A percentile compares a stretch with the other conserved stretches of the same genome.
phyloP scores from a whole-genome alignment of 1,284 basidiomycete genomes.

The Rhodotorula sp. region DNA sequence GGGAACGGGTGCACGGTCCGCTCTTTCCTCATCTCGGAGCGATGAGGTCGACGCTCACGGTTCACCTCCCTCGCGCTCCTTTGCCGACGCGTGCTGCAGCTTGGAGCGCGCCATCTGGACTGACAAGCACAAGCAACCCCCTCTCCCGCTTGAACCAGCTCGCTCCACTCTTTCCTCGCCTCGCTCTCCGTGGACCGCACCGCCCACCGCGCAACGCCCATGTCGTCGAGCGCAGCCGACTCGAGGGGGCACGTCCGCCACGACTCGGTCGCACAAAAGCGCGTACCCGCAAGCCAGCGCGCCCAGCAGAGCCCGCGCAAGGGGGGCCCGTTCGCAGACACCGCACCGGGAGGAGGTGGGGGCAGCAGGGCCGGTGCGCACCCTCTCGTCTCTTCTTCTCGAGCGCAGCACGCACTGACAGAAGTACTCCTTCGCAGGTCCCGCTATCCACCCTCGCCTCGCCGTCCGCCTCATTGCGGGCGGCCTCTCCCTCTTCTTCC shows the following conservation, averaged over 20 bases:
- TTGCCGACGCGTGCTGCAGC: too few relatives aligned
- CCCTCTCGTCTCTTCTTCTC: too few relatives aligned
- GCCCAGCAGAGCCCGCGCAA: background rate
- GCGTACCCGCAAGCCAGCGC: background rate
- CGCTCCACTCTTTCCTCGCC: background rate
- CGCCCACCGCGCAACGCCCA: background rate
- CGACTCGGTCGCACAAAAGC: conserved; percentile 24
- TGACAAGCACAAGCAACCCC: too few relatives aligned
- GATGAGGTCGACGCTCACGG: too few relatives aligned
- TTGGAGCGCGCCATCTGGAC: too few relatives aligned
- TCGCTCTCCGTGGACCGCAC: background rate
- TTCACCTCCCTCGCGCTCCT: too few relatives aligned
- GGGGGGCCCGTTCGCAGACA: background rate
- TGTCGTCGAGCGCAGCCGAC: conserved; percentile 21
- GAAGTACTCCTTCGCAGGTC: background rate
- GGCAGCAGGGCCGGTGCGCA: too few relatives aligned
- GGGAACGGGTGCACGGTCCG: too few relatives aligned
- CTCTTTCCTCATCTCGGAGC: too few relatives aligned
- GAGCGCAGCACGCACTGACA: too few relatives aligned
- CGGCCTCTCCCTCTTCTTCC: conserved; percentile 17
- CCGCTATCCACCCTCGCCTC: conserved; percentile 3
- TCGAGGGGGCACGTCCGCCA: conserved; percentile 12
- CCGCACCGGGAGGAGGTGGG: background rate
- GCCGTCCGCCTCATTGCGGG: conserved; percentile 12
- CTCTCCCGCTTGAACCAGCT: background rate